These are phyloP conservation scores for Fraxinus nigra DNA, from an alignment of 305 asterid species.

Conservation along the genomic window DNA sequence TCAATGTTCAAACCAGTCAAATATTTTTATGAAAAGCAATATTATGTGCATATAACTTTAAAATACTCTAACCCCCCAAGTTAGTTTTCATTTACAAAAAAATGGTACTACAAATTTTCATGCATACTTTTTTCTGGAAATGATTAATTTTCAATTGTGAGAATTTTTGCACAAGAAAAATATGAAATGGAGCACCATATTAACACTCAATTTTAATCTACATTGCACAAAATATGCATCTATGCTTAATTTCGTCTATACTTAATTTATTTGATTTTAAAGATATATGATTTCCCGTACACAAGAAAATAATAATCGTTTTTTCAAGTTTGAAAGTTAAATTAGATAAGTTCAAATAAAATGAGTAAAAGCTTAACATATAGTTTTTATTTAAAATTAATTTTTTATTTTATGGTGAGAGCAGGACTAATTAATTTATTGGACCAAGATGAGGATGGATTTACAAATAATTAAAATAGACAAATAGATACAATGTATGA, in stretches of 20 bases:
- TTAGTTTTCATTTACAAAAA: not conserved
- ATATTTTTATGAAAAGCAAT: not conserved
- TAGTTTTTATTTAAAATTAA: not conserved
- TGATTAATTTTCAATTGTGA: not conserved
- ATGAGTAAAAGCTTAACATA: not conserved
- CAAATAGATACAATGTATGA: not conserved
- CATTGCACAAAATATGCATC: not conserved
- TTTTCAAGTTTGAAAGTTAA: not conserved
- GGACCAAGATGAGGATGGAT: not conserved
- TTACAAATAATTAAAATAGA: not conserved
- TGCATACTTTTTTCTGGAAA: not conserved
- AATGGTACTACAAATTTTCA: not conserved
- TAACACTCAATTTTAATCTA: not conserved
- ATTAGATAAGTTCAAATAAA: not conserved
- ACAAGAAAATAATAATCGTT: not conserved
- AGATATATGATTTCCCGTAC: not conserved
- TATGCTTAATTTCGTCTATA: not conserved
- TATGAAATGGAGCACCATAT: not conserved
- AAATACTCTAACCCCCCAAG: not conserved
- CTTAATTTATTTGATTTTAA: too few relatives aligned
- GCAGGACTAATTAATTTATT: not conserved
- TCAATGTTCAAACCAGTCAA: not conserved
- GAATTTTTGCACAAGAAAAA: too few relatives aligned
- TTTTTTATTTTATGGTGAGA: not conserved
- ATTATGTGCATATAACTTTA: not conserved